Base-by-base conservation (phyloP, 192 early-diverging fungal genomes). In the Kickxella alabastrina region DNA sequence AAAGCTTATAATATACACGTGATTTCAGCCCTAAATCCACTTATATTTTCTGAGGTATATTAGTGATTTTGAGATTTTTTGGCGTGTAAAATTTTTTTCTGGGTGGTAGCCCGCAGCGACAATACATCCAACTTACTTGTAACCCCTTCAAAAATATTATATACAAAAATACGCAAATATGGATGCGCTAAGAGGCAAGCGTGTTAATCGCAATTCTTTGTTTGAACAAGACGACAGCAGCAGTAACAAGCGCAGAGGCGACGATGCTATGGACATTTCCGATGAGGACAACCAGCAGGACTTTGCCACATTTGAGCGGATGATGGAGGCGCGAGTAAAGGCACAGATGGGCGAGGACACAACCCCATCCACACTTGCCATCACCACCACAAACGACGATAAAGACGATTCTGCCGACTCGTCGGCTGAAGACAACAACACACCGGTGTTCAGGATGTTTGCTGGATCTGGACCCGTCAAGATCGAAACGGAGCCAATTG, bases 401-500 rank as follows among this genome's bases (percentile, higher is more conserved):
- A 21, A 14, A 6, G 45, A 34, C 5, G 8, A 22, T 21, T 27
- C 45, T 7, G 43, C 31, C 31, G 31, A 32, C 6, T 6, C 31
- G 31, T 12, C 31, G 6, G 12, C n/a, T n/a, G n/a, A n/a, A n/a
- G n/a, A n/a, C n/a, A n/a, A n/a, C n/a, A n/a, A n/a, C n/a, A n/a
- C 42, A 8, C 71, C 72, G 1, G 44, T 75, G 28, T 75, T 75
- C 28, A 42, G 49, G 29, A 46, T 75, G 31, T 75, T 75, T 75
- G 60, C 65, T 1, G 65, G 72, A 10, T 52, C 48, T 10, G 60
- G 53, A 7, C 59, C 65, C 5, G 65, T 64, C 22, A 75, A 75
- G n/a, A 65, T 75, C 3, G 52, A 56, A 13, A 68, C 60, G 3
- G 43, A 52, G 49, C 15, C 18, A 10, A 28, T 34, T 1, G 72